A percentile compares a stretch with the other conserved stretches of the same genome.
These are phyloP conservation scores for Lasiodiplodia sp. DNA, from an alignment of 2,329 filamentous ascomycete genomes.

Conservation along the genomic window DNA sequence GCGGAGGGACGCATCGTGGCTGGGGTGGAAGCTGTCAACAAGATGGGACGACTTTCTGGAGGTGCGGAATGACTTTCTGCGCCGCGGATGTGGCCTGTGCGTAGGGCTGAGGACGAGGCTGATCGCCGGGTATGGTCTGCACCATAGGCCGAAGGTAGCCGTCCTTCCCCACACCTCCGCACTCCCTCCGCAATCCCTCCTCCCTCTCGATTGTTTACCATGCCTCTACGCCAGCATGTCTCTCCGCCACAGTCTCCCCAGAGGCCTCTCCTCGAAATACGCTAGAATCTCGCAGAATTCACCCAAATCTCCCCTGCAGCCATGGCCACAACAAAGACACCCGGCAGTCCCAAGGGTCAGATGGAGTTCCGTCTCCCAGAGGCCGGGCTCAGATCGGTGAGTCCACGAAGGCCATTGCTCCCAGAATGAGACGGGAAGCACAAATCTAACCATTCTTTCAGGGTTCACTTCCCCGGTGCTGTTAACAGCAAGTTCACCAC, in stretches of 20 bases:
- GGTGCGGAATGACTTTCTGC: slow-evolving; percentile 27
- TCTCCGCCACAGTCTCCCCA: slow-evolving; percentile 41
- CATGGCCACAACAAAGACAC: slow-evolving; percentile 20
- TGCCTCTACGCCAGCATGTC: slow-evolving; percentile 44
- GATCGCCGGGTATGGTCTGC: neutral
- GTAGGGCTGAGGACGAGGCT: slow-evolving; percentile 28
- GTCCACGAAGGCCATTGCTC: slow-evolving; percentile 34
- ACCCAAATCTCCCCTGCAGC: neutral
- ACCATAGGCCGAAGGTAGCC: slow-evolving; percentile 39
- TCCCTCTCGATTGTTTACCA: slow-evolving; percentile 29
- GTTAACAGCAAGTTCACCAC: slow-evolving; percentile 92
- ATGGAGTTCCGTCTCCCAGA: slow-evolving; percentile 61
- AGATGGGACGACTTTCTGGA: slow-evolving; percentile 1
- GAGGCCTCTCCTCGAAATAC: neutral
- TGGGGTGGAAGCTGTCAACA: slow-evolving; percentile 31
- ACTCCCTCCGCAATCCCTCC: slow-evolving; percentile 33
- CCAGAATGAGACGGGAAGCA: neutral
- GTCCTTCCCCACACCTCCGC: slow-evolving; percentile 25
- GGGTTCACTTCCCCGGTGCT: slow-evolving; percentile 85
- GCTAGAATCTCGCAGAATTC: slow-evolving; percentile 33
- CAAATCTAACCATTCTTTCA: slow-evolving; percentile 37
- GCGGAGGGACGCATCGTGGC: slow-evolving; percentile 36
- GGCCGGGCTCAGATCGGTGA: slow-evolving; percentile 67
- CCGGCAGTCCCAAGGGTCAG: slow-evolving; percentile 2
- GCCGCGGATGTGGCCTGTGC: slow-evolving; percentile 14